Conservation (phyloP, 2,329 filamentous ascomycete genomes). For the Cercospora janseana region DNA sequence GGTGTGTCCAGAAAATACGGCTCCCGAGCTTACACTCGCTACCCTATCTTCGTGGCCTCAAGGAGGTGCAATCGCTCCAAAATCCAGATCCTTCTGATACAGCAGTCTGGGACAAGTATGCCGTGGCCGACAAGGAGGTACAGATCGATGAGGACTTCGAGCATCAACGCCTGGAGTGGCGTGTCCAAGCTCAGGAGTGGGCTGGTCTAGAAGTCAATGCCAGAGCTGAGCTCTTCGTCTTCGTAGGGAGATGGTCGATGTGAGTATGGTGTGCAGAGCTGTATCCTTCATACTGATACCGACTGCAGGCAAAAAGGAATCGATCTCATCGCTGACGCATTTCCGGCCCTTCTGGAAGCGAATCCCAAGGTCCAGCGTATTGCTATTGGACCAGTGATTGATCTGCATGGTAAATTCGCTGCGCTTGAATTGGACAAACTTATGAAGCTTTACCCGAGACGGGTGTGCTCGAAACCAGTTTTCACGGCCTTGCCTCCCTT, state of each 20-base stretch:
- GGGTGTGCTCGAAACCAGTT: conserved; percentile 63
- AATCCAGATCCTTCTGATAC: conserved; percentile 65
- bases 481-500: conserved; percentile 63
- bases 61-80: conserved; percentile 60
- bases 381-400: conserved; percentile 62
- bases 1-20: conserved; percentile 67
- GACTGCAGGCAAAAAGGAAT: conserved; percentile 56
- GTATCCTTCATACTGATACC: neutral
- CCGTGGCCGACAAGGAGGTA: conserved; percentile 50
- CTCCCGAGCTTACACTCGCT: conserved; percentile 61
- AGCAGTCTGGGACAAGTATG: conserved; percentile 55
- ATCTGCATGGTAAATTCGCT: conserved; percentile 65
- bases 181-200: conserved; percentile 65
- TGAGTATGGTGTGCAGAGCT: neutral
- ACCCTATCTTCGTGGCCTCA: conserved; percentile 65
- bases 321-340: conserved; percentile 65
- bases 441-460: conserved; percentile 61
- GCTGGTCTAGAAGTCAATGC: conserved; percentile 60
- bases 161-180: conserved; percentile 50
- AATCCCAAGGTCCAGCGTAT: conserved; percentile 60
- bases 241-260: conserved; percentile 66
- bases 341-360: conserved; percentile 59
- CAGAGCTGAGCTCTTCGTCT: conserved; percentile 62
- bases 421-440: conserved; percentile 61
- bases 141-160: conserved; percentile 55